A percentile compares a stretch with the other conserved stretches of the same genome.
phyloP scores from a whole-genome alignment of 306 rosid genomes.

The Datisca glomerata region DNA sequence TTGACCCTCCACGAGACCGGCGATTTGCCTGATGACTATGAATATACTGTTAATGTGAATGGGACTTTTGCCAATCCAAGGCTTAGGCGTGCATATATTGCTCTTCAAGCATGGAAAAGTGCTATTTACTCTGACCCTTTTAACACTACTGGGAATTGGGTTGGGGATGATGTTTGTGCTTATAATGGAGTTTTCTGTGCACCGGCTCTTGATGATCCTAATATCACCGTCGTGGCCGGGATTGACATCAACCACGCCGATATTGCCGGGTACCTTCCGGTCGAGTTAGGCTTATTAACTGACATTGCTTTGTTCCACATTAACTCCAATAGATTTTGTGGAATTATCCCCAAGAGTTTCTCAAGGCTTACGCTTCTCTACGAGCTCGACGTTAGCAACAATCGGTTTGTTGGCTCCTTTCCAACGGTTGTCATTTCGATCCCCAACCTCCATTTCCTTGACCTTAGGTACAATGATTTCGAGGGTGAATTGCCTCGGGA shows the following conservation, averaged over 20 bases:
- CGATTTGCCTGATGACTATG: background rate
- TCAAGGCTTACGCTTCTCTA: slow-evolving; percentile 34
- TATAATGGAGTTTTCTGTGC: slow-evolving; percentile 72
- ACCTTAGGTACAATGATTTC: slow-evolving; percentile 90
- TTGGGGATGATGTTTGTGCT: slow-evolving; percentile 60
- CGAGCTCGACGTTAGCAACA: slow-evolving; percentile 88
- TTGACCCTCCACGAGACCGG: background rate
- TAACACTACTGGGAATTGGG: slow-evolving; percentile 39
- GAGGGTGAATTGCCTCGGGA: slow-evolving; percentile 77
- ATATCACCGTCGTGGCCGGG: slow-evolving; percentile 71
- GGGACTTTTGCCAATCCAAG: background rate
- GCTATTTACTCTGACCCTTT: background rate
- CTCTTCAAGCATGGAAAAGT: background rate
- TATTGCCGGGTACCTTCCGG: slow-evolving; percentile 91
- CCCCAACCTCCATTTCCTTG: slow-evolving; percentile 65
- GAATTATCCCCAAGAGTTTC: slow-evolving; percentile 67
- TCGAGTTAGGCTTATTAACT: slow-evolving; percentile 55
- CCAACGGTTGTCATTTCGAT: slow-evolving; percentile 58
- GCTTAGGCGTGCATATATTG: background rate
- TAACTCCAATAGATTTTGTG: slow-evolving; percentile 82
- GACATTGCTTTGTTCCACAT: slow-evolving; percentile 82
- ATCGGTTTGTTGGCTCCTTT: slow-evolving; percentile 73
- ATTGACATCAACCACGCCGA: slow-evolving; percentile 93
- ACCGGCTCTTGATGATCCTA: slow-evolving; percentile 40
- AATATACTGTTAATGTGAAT: background rate